phyloP scores from a whole-genome alignment of 805 yeast species.

The Lachancea meyersii region DNA sequence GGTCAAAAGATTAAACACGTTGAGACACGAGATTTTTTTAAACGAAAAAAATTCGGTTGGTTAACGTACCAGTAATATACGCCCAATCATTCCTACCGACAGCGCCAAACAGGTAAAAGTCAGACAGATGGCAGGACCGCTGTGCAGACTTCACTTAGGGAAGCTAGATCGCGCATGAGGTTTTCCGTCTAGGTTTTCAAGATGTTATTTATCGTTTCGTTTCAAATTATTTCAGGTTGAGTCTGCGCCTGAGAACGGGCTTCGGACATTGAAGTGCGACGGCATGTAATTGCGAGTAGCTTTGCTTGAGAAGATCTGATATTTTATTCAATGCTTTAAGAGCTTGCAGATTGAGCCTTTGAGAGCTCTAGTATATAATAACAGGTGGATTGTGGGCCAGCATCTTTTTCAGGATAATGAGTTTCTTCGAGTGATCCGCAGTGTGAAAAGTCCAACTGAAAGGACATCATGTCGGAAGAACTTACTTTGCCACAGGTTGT shows the following conservation, averaged over 20 bases:
- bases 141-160: too few relatives aligned
- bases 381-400: neutral
- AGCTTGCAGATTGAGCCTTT: neutral
- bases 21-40: neutral
- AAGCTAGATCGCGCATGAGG: too few relatives aligned
- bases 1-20: neutral
- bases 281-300: slow-evolving; percentile 3
- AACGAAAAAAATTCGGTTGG: neutral
- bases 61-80: too few relatives aligned
- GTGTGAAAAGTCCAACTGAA: neutral
- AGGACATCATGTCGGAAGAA: slow-evolving; percentile 11
- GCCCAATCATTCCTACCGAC: too few relatives aligned
- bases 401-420: neutral
- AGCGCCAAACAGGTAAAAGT: too few relatives aligned
- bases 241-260: neutral
- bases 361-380: neutral
- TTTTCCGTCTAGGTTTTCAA: too few relatives aligned
- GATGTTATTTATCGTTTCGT: too few relatives aligned
- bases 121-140: too few relatives aligned
- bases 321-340: neutral
- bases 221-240: neutral
- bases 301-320: neutral
- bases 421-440: neutral
- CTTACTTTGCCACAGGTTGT: slow-evolving; percentile 12
- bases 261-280: slow-evolving; percentile 1